Percentiles rank a stretch among this genome's conserved stretches.
These are phyloP conservation scores for Sordariomycetes sp. DNA, from an alignment of 2,329 filamentous ascomycete species.

Conservation along the genomic window DNA sequence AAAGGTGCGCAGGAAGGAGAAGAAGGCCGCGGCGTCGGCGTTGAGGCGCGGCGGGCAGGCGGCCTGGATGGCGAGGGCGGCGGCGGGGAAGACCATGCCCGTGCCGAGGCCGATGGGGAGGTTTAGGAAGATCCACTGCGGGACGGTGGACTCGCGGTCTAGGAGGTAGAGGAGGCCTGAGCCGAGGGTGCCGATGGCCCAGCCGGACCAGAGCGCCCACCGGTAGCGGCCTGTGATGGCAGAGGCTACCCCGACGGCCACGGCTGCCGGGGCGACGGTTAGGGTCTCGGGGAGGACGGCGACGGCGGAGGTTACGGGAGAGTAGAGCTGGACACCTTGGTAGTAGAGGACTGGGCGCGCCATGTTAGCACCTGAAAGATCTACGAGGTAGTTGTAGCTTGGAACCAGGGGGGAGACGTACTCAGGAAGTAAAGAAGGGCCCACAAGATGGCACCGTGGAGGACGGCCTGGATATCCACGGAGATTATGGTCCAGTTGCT, in stretches of 20 bases:
- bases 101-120: constrained; percentile 49
- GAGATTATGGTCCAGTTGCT: constrained; percentile 36
- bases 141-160: constrained; percentile 32
- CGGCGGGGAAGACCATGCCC: constrained; percentile 55
- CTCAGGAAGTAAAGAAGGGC: constrained; percentile 44
- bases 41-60: constrained; percentile 32
- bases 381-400: neutral
- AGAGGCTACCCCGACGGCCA: constrained; percentile 43
- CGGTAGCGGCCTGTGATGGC: constrained; percentile 47
- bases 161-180: constrained; percentile 43
- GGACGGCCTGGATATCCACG: constrained; percentile 37
- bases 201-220: constrained; percentile 50
- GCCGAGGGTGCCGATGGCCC: constrained; percentile 47
- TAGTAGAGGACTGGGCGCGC: constrained; percentile 30
- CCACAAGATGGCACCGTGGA: constrained; percentile 49
- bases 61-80: constrained; percentile 54
- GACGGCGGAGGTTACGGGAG: constrained; percentile 41
- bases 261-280: constrained; percentile 50
- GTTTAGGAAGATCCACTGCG: constrained; percentile 50
- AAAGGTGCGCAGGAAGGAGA: constrained; percentile 39
- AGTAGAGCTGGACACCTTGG: constrained; percentile 40
- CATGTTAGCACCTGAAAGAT: constrained; percentile 14
- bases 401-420: constrained; percentile 3
- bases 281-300: constrained; percentile 49
- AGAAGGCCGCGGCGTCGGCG: constrained; percentile 52